Conservation (phyloP, 2,329 filamentous ascomycete genomes). For the Nothopassalora personata region DNA sequence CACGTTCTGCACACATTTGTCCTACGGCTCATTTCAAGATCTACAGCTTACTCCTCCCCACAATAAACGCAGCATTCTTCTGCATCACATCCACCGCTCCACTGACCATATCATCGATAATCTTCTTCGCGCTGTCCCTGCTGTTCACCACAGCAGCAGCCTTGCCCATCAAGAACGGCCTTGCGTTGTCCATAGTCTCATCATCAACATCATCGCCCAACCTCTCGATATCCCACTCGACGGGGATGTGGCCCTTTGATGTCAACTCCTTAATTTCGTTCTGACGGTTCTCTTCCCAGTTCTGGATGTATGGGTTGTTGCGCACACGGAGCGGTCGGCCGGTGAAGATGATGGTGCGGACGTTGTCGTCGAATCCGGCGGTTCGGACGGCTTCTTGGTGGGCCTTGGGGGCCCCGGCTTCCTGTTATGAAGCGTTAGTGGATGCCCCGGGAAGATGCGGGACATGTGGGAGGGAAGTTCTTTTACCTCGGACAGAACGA, state of each 20-base stretch:
- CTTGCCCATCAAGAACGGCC: constrained; percentile 94
- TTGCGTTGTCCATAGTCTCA: constrained; percentile 83
- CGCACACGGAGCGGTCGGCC: constrained; percentile 90
- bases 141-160: constrained; percentile 90
- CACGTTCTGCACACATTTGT: neutral
- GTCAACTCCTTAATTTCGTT: constrained; percentile 91
- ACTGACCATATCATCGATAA: constrained; percentile 87
- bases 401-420: constrained; percentile 86
- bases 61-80: constrained; percentile 25
- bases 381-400: constrained; percentile 96
- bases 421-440: constrained; percentile 34
- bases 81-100: constrained; percentile 54
- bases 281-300: constrained; percentile 92
- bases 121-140: constrained; percentile 81
- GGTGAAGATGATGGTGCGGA: constrained; percentile 98
- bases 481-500: constrained; percentile 69
- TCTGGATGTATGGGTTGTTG: constrained; percentile 85
- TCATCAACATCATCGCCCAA: constrained; percentile 63
- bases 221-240: constrained; percentile 89
- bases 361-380: constrained; percentile 87
- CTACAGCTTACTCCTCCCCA: constrained; percentile 35
- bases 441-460: neutral
- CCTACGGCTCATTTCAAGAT: neutral
- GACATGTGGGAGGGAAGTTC: neutral
- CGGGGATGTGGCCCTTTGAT: constrained; percentile 81